These are phyloP conservation scores for Acanthamoeba healyi DNA, from an alignment of 208 protist species.

Conservation along the genomic window DNA sequence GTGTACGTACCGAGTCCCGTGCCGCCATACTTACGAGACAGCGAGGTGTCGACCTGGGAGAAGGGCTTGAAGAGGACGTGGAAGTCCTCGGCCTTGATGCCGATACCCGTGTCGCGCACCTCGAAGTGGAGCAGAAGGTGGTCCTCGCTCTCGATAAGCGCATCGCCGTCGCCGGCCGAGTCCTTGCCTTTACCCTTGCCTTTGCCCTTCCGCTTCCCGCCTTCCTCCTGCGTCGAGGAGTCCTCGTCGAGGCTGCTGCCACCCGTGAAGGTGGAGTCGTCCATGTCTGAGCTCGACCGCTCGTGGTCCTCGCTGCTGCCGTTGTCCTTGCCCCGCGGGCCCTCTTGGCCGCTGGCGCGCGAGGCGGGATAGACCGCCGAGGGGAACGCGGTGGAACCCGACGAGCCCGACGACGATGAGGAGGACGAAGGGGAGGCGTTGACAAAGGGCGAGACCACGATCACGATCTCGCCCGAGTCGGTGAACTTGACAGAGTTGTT, in stretches of 20 bases:
- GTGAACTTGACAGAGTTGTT: constrained; percentile 25
- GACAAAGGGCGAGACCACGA: not conserved
- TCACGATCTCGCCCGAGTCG: constrained; percentile 48
- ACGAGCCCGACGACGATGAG: not conserved
- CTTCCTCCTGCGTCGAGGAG: not conserved
- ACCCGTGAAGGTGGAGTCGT: constrained; percentile 21
- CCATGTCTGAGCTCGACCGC: constrained; percentile 22
- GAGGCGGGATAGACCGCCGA: not conserved
- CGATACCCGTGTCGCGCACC: too few relatives aligned
- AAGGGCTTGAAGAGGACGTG: constrained; percentile 86
- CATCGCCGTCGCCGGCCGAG: not conserved
- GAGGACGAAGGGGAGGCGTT: not conserved
- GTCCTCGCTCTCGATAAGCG: not conserved
- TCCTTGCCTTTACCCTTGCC: not conserved
- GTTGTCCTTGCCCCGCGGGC: not conserved
- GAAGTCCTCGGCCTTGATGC: constrained; percentile 75
- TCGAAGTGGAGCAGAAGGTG: constrained; percentile 59
- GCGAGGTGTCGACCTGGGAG: constrained; percentile 79
- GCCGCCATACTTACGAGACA: constrained; percentile 81
- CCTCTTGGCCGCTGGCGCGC: not conserved
- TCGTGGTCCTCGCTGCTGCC: not conserved
- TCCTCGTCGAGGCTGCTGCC: constrained; percentile 30
- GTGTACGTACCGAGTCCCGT: constrained; percentile 41
- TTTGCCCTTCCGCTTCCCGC: not conserved
- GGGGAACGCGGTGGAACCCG: not conserved